A percentile compares a stretch with the other conserved stretches of the same genome.
phyloP scores from a whole-genome alignment of 1,139 yeast species.

The Debaryomyces robertsiae region DNA sequence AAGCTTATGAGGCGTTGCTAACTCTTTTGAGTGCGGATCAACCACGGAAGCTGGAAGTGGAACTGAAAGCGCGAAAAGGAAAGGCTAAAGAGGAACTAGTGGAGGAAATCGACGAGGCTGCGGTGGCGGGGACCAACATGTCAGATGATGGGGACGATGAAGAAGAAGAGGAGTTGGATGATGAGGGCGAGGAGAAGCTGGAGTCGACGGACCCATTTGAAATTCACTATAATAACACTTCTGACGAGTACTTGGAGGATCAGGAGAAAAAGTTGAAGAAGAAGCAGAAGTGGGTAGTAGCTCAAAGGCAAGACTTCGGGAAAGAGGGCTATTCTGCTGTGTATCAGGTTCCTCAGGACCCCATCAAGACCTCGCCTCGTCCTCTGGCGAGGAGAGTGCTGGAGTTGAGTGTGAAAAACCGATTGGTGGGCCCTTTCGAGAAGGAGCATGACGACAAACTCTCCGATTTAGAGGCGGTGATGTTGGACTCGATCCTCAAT shows the following conservation, averaged over 20 bases:
- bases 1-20: conserved; percentile 76
- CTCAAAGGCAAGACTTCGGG: conserved; percentile 18
- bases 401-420: conserved; percentile 27
- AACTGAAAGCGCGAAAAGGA: conserved; percentile 2
- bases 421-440: conserved; percentile 32
- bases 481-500: conserved; percentile 63
- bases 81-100: conserved; percentile 30
- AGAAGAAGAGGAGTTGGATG: conserved; percentile 30
- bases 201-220: conserved; percentile 64
- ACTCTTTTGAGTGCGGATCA: conserved; percentile 66
- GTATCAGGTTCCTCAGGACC: conserved; percentile 36
- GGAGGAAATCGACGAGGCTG: conserved; percentile 36
- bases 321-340: conserved; percentile 27
- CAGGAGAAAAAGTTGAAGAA: conserved; percentile 25
- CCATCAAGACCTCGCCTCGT: conserved; percentile 2
- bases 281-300: conserved; percentile 31
- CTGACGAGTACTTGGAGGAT: conserved; percentile 47
- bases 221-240: conserved; percentile 62
- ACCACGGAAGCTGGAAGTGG: conserved; percentile 26
- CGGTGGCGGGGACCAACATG: conserved; percentile 28
- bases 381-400: conserved; percentile 11
- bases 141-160: conserved; percentile 31
- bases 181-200: conserved; percentile 29
- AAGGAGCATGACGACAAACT: conserved; percentile 3
- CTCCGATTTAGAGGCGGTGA: conserved; percentile 25